Evolutionary conservation across 768 basidiomycete genomes (phyloP).

Genomic region (Coprinopsis marcescibilis): DNA sequence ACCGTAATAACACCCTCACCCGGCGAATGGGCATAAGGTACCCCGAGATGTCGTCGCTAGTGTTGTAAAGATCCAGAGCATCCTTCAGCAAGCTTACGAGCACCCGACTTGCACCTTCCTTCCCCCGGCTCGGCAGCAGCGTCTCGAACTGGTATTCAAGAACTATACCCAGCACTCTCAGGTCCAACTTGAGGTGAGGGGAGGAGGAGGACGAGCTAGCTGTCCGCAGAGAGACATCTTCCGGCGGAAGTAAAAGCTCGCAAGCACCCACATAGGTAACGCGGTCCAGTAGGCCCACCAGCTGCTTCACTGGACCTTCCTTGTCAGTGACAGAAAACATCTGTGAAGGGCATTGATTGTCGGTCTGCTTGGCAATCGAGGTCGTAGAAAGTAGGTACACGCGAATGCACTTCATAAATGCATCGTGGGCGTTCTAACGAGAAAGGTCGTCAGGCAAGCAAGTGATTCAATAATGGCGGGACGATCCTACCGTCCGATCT

Average conservation of each 20-base stretch:
- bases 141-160: conserved; percentile 57
- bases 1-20: conserved; percentile 49
- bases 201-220: conserved; percentile 9
- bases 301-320: conserved; percentile 36
- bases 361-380: conserved; percentile 32
- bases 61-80: conserved; percentile 43
- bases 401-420: conserved; percentile 45
- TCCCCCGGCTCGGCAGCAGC: conserved; percentile 52
- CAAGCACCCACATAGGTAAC: conserved; percentile 61
- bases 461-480: conserved; percentile 5
- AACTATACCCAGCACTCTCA: conserved; percentile 43
- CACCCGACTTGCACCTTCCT: conserved; percentile 43
- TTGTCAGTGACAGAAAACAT: conserved; percentile 30
- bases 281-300: conserved; percentile 56
- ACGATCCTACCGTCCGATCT: conserved; percentile 57
- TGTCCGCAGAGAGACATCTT: conserved; percentile 41
- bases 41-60: conserved; percentile 11
- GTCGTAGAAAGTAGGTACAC: conserved; percentile 47
- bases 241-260: conserved; percentile 53
- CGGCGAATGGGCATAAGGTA: conserved; percentile 47
- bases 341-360: conserved; percentile 20
- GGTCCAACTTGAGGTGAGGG: conserved; percentile 11
- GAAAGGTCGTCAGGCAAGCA: not conserved
- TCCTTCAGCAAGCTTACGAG: conserved; percentile 41
- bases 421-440: conserved; percentile 52